Evolutionary conservation across 1,139 yeast genomes (phyloP), one percentile per base, ranked within the genome.

Genomic region (Geotrichum histeridarum): DNA sequence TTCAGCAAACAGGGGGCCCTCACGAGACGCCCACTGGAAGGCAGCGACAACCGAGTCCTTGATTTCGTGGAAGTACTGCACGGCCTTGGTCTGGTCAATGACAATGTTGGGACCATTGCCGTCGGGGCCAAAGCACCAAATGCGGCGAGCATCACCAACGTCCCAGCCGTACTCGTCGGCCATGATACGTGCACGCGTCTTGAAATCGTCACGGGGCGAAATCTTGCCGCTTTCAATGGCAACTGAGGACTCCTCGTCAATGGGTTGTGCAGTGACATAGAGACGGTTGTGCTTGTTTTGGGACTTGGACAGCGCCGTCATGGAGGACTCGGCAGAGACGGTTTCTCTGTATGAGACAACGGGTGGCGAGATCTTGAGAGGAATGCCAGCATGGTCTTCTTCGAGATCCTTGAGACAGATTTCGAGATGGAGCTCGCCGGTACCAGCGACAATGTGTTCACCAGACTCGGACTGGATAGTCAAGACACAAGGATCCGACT

Each of bases 121-220:
- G 74, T 93, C 99, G 76, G 99, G 99, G 82, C 99, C 99, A 90
- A 93, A 93, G 86, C 97, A 90, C 99, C 99, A 93, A 75, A 93
- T 93, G 94, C 93, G 93, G 86, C 99, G 90, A 79, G 98, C 99
- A 74, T 93, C 99, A 71, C 96, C 83, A 74, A 93, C 97, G 76
- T 93, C 98, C 99, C 99, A 93, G 70, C 93, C 97, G 86, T 78
- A 94, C 76, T 93, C 96, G 77, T 93, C 99, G 73, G 99, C 98
- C 83, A 93, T 82, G 75, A 89, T 73, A 85, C 99, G 91, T 69
- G 99, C 99, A 84, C 99, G 91, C 70, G 89, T 87, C 85, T 93
- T 93, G 90, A 93, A 83, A 82, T 93, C 99, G 72, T 91, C 99
- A 80, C 94, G 87, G 75, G 98, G 89, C 80, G 82, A 81, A 74